Percentiles rank a stretch among this genome's conserved stretches.
Conservation (phyloP, 257 asterid genomes). For the Echites panduratus region DNA sequence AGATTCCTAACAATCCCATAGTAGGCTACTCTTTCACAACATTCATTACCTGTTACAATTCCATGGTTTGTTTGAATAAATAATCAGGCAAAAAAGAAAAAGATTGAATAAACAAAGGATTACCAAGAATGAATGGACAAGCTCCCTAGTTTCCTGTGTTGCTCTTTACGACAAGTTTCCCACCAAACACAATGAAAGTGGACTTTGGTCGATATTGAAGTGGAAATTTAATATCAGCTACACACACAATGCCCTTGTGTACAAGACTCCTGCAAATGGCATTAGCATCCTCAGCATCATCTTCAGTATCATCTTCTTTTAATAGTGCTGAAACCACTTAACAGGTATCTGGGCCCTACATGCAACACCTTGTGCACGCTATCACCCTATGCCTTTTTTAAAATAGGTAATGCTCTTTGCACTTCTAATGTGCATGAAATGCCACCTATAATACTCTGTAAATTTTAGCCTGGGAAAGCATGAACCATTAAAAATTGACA, state of each 20-base stretch:
- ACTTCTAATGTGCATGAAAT: slow-evolving; percentile 62
- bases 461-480: not conserved
- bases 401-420: slow-evolving; percentile 51
- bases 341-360: slow-evolving; percentile 89
- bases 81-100: slow-evolving; percentile 3
- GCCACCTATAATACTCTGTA: slow-evolving; percentile 43
- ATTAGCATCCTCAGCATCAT: slow-evolving; percentile 71
- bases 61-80: slow-evolving; percentile 18
- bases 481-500: not conserved
- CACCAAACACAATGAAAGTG: slow-evolving; percentile 76
- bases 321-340: slow-evolving; percentile 56
- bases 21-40: slow-evolving; percentile 97
- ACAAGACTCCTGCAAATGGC: slow-evolving; percentile 67
- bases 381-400: slow-evolving; percentile 79
- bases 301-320: slow-evolving; percentile 85
- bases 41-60: slow-evolving; percentile 76
- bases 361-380: slow-evolving; percentile 73
- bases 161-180: slow-evolving; percentile 78
- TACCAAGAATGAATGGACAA: slow-evolving; percentile 92
- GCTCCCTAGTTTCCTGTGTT: slow-evolving; percentile 97
- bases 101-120: not conserved
- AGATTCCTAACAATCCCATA: slow-evolving; percentile 90
- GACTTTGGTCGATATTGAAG: slow-evolving; percentile 83
- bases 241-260: slow-evolving; percentile 75
- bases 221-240: slow-evolving; percentile 82